Evolutionary conservation across 768 basidiomycete genomes (phyloP), one percentile per base, ranked within the genome.

Genomic region (Lactarius deliciosus): DNA sequence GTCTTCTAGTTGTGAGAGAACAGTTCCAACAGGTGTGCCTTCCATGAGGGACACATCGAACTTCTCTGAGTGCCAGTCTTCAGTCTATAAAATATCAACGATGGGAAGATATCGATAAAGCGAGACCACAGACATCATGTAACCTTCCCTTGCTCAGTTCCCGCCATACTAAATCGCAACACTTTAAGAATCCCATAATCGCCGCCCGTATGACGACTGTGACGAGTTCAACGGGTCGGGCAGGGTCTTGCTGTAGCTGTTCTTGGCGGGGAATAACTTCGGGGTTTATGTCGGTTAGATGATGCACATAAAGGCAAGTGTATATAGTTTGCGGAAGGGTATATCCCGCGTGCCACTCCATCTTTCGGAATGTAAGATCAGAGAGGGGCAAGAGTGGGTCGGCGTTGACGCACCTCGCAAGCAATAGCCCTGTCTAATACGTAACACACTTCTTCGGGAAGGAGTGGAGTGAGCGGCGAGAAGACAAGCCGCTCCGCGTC

Each of bases 61-160:
- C 77, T 94, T 95, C 69, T 97, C 94, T 64, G 89, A 83, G 75
- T 93, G 91, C 88, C 91, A 93, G 72, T 94, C 92, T 80, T 94
- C 93, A 67, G 84, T 80, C 92, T 94, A 74, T 65, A 60, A 57
- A 56, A 22, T 45, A 64, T 74, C 67, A 69, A 56, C 15, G 69
- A 57, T 70, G 62, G 57, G 61, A 61, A 57, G 67, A 54, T 11
- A 20, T 25, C 40, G 43, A 57, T 61, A 38, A 61, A 40, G 66
- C 47, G 58, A 38, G 59, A 57, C 30, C 70, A 67, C 65, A 72
- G 71, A 94, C 94, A 78, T 98, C 95, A 64, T 86, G 80, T 36
- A 94, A 80, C 47, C 85, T 81, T 25, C 88, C 88, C 72, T 85
- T 87, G n/a, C 84, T 82, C 5, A 98, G 78, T 72, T 95, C 93